Conservation (phyloP, 306 rosid genomes). For the Nissolia schottii region DNA sequence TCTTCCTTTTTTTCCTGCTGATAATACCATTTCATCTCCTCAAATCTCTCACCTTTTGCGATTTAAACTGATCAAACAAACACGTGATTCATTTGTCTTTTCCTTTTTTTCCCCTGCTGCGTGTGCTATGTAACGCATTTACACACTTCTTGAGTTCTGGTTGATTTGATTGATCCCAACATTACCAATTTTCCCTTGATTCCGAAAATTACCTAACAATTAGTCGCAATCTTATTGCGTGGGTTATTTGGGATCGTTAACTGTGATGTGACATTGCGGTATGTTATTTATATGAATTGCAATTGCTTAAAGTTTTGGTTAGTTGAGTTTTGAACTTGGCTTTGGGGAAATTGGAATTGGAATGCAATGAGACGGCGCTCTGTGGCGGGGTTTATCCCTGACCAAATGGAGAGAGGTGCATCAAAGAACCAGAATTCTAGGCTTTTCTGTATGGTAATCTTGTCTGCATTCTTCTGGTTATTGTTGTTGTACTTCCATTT, state of each 20-base stretch:
- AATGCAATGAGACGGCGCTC: constrained; percentile 79
- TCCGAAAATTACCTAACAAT: background rate
- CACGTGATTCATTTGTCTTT: constrained; percentile 4
- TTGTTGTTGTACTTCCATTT: constrained; percentile 79
- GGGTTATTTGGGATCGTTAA: no score
- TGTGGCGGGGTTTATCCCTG: constrained; percentile 42
- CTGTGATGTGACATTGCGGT: background rate
- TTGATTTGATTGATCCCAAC: background rate
- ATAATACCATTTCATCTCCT: background rate
- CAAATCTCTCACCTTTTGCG: background rate
- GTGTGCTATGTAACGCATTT: background rate
- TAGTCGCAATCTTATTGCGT: background rate
- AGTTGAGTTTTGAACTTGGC: constrained; percentile 12
- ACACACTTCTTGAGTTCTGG: background rate
- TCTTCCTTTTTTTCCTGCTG: background rate
- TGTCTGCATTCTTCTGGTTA: constrained; percentile 76
- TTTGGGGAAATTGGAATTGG: background rate
- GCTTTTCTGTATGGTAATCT: constrained; percentile 52
- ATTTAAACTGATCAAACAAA: background rate
- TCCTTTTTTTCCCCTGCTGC: background rate
- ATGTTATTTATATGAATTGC: constrained; percentile 2
- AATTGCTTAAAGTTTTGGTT: constrained; percentile 3
- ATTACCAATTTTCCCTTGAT: background rate
- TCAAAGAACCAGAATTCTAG: constrained; percentile 63
- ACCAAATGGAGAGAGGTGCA: constrained; percentile 70